Base-by-base conservation (phyloP, 1,139 yeast species). In the Protomyces inundatus region DNA sequence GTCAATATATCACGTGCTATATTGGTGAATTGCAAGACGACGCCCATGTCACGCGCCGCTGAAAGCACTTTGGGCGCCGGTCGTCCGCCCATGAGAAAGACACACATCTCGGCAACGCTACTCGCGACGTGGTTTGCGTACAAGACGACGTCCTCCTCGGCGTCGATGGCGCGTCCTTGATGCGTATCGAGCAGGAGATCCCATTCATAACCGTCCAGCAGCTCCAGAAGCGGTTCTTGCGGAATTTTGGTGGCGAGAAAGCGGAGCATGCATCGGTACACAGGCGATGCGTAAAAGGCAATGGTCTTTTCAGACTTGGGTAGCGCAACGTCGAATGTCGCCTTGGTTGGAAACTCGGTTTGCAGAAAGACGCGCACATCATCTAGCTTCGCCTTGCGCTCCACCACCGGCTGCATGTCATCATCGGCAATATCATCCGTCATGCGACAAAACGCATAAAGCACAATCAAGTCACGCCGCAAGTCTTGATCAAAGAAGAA, bases 81-180 rank as follows among this genome's bases (percentile, higher is more conserved):
- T 4, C 32, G 7, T 10, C 40, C 36, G 30, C 46, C 59, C 33
- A 61, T 53, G 32, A 61, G 36, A 36, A 39, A 61, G 23, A 55
- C 34, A 37, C 64, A 61, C 54, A 61, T 48, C 36, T 61, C 64
- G 12, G 64, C 64, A n/a, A 61, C 64, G 35, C 61, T 61, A 30
- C 54, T 40, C 6, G 64, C 64, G 4, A 61, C 64, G 34, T 52
- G 54, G 23, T 34, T 40, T 4, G 61, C 33, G 37, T 61, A 61
- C 12, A n/a, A 16, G 9, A 55, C 23, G 33, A 61, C 45, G 33
- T 55, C 56, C 30, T 48, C 56, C 16, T 55, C 61, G 16, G 42
- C 23, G 5, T 39, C 34, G 42, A 61, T 55, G 7, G 42, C 40
- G 3, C 54, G 45, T 10, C 50, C 61, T 7, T 36, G 33, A 14